Base-by-base conservation (phyloP, 768 basidiomycete genomes). In the Solioccasus polychromus region DNA sequence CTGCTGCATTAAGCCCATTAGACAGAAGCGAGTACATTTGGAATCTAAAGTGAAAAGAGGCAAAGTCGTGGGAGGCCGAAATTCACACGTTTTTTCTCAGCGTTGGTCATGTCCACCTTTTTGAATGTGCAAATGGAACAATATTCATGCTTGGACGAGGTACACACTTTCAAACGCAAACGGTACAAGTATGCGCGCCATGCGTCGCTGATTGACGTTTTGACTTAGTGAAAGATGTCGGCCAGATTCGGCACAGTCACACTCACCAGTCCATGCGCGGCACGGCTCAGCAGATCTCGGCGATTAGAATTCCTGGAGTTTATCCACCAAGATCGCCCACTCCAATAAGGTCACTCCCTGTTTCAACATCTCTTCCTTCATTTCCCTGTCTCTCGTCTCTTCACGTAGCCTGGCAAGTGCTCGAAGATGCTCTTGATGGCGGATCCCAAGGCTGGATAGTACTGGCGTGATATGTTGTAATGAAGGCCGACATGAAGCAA, bases 321-420 rank as follows among this genome's bases (percentile, higher is more conserved):
- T 78, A 63, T 88, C 86, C 47, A 88, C 62, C 54, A 88, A 68
- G 55, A 88, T 83, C 18, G 86, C 86, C 86, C 86, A 88, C 55
- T 88, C 86, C 66, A 88, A 70, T 8, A 85, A 72, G 1, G 84
- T 86, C 40, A 88, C 70, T 1, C 86, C 86, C 54, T 76, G 69
- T 58, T 68, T 77, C 64, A 88, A 57, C 43, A 84, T 86, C 52
- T 81, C 82, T 54, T 84, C 82, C 63, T 75, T 83, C 37, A 88
- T 72, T 60, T 87, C 83, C 46, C 78, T 67, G 61, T 88, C 79
- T 51, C 86, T 66, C 18, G 81, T 87, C 48, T 78, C 80, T 44
- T 83, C 82, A 29, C 75, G 77, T 50, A 88, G 62, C 44, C 76
- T 70, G 8, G 73, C 75, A 15, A 88, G 66, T 3, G 86, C 86